These are phyloP conservation scores for Schwanniomyces occidentalis DNA, from an alignment of 805 yeast species.

Conservation along the genomic window DNA sequence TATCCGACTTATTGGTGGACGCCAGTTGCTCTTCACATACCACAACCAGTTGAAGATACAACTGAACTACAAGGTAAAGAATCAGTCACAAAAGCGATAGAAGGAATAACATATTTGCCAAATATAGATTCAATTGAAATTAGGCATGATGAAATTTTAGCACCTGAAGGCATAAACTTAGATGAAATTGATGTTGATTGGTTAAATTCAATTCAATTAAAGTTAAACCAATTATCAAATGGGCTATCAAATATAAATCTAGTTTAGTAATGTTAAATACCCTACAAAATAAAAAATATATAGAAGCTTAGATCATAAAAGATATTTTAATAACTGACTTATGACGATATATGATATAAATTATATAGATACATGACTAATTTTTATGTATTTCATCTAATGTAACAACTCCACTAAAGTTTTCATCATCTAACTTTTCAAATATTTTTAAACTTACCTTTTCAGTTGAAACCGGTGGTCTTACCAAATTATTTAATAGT, in stretches of 20 bases:
- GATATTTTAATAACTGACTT: no score
- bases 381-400: conserved; percentile 27
- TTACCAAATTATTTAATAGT: conserved; percentile 46
- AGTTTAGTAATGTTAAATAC: no score
- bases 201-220: conserved; percentile 22
- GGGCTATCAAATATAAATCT: no score
- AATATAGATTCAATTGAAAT: conserved; percentile 18
- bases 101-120: conserved; percentile 13
- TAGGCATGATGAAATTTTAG: conserved; percentile 11
- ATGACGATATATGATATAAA: no score
- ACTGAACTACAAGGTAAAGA: no score
- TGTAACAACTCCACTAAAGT: conserved; percentile 57
- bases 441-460: conserved; percentile 62
- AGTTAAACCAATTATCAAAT: no score
- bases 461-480: conserved; percentile 69
- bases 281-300: no score
- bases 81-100: conserved; percentile 6
- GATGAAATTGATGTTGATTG: conserved; percentile 27
- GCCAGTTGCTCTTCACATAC: conserved; percentile 23
- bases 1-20: conserved; percentile 69
- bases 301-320: no score
- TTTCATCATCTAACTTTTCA: conserved; percentile 51
- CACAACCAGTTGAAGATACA: no score
- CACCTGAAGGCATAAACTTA: conserved; percentile 25
- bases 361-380: not conserved